Conservation (phyloP, 2,329 filamentous ascomycete species). For the Orbilia brochopaga region DNA sequence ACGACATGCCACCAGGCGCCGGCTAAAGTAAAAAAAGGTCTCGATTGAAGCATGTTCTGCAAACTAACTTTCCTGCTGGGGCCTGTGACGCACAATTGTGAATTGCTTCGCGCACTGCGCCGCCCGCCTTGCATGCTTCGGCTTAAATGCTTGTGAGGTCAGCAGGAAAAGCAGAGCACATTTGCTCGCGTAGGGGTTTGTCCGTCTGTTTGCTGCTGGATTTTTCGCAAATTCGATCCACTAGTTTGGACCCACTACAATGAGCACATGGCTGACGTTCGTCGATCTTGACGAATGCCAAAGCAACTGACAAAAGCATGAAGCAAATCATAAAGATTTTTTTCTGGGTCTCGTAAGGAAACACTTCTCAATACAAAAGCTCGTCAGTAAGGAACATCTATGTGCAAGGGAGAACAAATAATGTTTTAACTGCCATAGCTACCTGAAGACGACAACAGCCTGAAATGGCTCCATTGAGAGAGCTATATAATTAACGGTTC, state of each 20-base stretch:
- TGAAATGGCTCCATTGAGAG: slow-evolving; percentile 1
- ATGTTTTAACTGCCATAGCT: too few species aligned
- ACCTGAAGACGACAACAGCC: slow-evolving; percentile 17
- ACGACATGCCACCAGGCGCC: slow-evolving; percentile 48
- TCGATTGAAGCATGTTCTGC: slow-evolving; percentile 25
- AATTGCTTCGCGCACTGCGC: background rate
- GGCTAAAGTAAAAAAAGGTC: slow-evolving; percentile 2
- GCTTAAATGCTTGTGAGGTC: background rate
- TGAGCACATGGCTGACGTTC: slow-evolving; percentile 37
- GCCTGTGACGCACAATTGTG: slow-evolving; percentile 19
- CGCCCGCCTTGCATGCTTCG: slow-evolving; percentile 3
- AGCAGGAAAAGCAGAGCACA: too few species aligned
- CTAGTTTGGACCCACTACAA: slow-evolving; percentile 17
- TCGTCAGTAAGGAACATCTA: too few species aligned
- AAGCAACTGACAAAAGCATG: background rate
- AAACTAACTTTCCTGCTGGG: background rate
- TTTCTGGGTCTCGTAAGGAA: too few species aligned
- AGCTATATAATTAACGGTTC: too few species aligned
- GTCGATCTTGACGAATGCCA: slow-evolving; percentile 40
- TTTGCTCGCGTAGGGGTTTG: background rate
- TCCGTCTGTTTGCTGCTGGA: slow-evolving; percentile 22
- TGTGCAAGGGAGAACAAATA: too few species aligned
- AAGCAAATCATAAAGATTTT: background rate
- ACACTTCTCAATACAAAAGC: too few species aligned
- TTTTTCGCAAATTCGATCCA: slow-evolving; percentile 20